Evolutionary conservation across 2,329 filamentous ascomycete species (phyloP), one percentile per base, ranked within the genome.

Genomic region (Nigrograna mackinnonii): DNA sequence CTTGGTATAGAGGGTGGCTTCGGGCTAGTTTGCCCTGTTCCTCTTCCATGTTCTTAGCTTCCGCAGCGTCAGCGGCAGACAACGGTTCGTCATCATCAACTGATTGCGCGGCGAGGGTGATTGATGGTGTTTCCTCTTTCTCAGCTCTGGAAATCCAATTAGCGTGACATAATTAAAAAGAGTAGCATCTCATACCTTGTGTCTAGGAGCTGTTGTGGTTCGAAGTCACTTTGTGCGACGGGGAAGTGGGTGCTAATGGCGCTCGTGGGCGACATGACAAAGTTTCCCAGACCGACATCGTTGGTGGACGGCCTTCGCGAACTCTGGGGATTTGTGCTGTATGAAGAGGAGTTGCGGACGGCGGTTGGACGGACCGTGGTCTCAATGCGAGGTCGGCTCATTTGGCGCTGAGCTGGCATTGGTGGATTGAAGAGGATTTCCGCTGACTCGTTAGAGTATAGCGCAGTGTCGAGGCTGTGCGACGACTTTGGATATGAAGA

Each of bases 1-100:
- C 83, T 66, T 85, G 85, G 76, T 91, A 92, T 11, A 89, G 74
- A 16, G 77, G 79, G 66, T 91, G 85, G 65, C 64, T 75, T 37
- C 75, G 65, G 13, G 69, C 68, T 24, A 67, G 47, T 48, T 68
- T 68, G 41, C 62, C 64, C 36, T 66, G 65, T 46, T 67, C 66
- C 37, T 68, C 67, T 32, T 63, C 58, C 35, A 66, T 58, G n/a
- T 53, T 58, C 46, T 65, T 62, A 12, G 58, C 59, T 34, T 67
- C 59, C 13, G 54, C 54, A 5, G 58, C 54, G 24, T 66, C 60
- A 21, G 54, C 52, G 13, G 50, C 56, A 22, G 57, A 67, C 6
- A 60, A 39, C 1, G 44, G 41, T 11, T 64, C 63, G 4, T 67
- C 64, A 2, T 66, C 60, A 3, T 57, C 50, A 5, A 62, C 33